Evolutionary conservation across 2,329 filamentous ascomycete species (phyloP).

Genomic region (Fusarium floridanum): DNA sequence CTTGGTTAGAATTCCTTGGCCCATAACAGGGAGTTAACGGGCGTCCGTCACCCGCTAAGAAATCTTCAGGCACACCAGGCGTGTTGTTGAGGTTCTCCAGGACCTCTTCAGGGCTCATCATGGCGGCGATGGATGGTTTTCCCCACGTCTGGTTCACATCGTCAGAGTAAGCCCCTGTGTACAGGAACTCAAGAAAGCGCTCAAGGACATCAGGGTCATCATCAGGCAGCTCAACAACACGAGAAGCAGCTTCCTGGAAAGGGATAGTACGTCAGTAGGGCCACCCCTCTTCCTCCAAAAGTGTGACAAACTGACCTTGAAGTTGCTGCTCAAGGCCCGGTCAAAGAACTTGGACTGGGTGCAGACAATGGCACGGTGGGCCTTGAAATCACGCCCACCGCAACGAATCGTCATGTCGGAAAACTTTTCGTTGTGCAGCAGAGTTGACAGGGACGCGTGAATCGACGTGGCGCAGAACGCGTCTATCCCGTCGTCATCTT

Average conservation of each 20-base stretch:
- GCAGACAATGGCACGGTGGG: constrained; percentile 53
- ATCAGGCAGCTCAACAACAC: constrained; percentile 44
- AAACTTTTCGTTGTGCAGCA: constrained; percentile 40
- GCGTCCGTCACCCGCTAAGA: too few species aligned
- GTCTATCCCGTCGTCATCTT: background rate
- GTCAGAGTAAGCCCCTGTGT: constrained; percentile 41
- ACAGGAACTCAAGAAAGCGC: constrained; percentile 49
- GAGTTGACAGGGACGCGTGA: constrained; percentile 1
- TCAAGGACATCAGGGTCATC: constrained; percentile 47
- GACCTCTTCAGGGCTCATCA: constrained; percentile 11
- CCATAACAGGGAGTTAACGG: background rate
- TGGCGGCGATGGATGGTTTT: background rate
- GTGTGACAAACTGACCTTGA: constrained; percentile 42
- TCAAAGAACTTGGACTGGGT: constrained; percentile 52
- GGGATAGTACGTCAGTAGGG: background rate
- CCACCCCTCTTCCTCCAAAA: background rate
- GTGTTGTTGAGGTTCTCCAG: constrained; percentile 7
- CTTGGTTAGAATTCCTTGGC: background rate
- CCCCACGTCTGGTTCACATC: background rate
- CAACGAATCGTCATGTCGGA: constrained; percentile 53
- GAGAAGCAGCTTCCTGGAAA: constrained; percentile 32
- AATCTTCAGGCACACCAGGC: background rate
- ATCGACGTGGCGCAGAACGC: constrained; percentile 12
- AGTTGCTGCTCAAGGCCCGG: constrained; percentile 41
- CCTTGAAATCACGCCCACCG: constrained; percentile 46